Conservation (phyloP, 164 flowering plant species). For the Aristolochia contorta region DNA sequence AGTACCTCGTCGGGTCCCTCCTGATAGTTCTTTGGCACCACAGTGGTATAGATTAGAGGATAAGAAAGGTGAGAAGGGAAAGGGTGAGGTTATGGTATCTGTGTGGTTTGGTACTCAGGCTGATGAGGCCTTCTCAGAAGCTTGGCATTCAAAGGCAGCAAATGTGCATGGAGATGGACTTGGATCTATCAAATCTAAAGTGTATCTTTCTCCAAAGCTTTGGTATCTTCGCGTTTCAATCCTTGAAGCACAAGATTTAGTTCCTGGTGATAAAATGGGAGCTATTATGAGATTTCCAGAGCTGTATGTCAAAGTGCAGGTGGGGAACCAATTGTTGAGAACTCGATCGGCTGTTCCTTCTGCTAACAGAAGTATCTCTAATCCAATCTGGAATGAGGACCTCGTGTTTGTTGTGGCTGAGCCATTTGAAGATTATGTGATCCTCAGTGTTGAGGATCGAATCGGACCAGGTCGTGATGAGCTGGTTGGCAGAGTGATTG, state of each 20-base stretch:
- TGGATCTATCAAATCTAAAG: constrained; percentile 19
- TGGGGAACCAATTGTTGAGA: constrained; percentile 21
- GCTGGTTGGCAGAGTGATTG: constrained; percentile 40
- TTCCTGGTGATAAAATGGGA: constrained; percentile 17
- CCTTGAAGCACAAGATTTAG: constrained; percentile 29
- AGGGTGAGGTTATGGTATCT: constrained; percentile 81
- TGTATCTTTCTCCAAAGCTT: constrained; percentile 26
- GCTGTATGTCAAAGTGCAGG: constrained; percentile 21
- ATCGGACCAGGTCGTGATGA: constrained; percentile 50
- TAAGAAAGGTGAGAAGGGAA: constrained; percentile 47
- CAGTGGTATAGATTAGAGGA: constrained; percentile 78
- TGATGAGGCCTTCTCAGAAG: constrained; percentile 80
- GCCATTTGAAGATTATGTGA: constrained; percentile 27
- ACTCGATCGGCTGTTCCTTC: constrained; percentile 13
- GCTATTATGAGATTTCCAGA: constrained; percentile 18
- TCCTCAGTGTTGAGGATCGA: constrained; percentile 56
- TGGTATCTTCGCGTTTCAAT: constrained; percentile 25
- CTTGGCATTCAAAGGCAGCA: constrained; percentile 67
- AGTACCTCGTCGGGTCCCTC: constrained; percentile 68
- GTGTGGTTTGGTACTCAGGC: constrained; percentile 93
- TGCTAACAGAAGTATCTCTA: constrained; percentile 14
- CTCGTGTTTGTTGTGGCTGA: constrained; percentile 30
- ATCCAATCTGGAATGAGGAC: constrained; percentile 70
- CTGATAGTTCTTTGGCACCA: constrained; percentile 80
- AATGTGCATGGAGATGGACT: constrained; percentile 20